Conservation (phyloP, 2,329 filamentous ascomycete genomes). For the Curvularia verruculosa region DNA sequence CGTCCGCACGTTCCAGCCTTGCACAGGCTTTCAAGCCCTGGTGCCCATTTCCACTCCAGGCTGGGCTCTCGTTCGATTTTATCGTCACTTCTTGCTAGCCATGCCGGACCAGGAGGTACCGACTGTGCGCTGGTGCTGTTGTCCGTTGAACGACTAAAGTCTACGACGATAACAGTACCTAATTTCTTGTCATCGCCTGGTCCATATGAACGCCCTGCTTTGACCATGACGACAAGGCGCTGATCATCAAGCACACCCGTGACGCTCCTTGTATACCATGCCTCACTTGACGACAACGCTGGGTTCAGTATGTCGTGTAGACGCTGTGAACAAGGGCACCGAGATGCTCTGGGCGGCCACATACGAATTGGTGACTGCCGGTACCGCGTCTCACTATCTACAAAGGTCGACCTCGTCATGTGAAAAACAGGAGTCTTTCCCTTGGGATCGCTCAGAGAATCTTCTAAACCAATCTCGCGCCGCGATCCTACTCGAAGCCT, state of each 20-base stretch:
- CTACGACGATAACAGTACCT: constrained; percentile 42
- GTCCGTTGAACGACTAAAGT: constrained; percentile 33
- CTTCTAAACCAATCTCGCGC: constrained; percentile 39
- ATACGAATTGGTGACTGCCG: constrained; percentile 38
- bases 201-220: constrained; percentile 28
- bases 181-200: constrained; percentile 24
- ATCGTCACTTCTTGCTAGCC: constrained; percentile 9
- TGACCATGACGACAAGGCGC: constrained; percentile 45
- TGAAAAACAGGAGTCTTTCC: constrained; percentile 13
- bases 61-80: constrained; percentile 6
- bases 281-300: constrained; percentile 10
- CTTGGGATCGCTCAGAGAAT: constrained; percentile 1
- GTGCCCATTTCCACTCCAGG: background rate
- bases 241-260: constrained; percentile 41
- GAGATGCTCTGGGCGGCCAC: constrained; percentile 42
- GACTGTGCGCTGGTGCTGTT: background rate
- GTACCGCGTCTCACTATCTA: constrained; percentile 29
- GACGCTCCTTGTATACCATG: constrained; percentile 24
- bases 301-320: constrained; percentile 46
- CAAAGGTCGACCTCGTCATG: constrained; percentile 1
- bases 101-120: background rate
- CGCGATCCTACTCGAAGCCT: constrained; percentile 60
- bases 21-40: background rate
- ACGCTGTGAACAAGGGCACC: constrained; percentile 36
- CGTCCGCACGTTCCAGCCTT: background rate